Percentiles rank a stretch among this genome's conserved stretches.
Conservation (phyloP, 192 early-diverging fungal species). For the Obelidium mucronatum region DNA sequence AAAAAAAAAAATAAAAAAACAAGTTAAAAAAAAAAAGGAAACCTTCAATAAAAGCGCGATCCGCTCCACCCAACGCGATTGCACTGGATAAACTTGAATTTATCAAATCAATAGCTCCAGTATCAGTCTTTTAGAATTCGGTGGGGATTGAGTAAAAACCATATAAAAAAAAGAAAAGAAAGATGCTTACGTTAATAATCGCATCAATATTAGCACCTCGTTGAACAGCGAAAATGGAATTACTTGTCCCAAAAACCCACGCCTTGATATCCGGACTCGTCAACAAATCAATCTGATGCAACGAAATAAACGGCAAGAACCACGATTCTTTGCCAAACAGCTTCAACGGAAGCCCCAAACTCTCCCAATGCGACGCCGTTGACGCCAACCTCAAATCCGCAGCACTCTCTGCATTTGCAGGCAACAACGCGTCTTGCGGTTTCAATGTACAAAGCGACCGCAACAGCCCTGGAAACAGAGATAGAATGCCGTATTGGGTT, state of each 20-base stretch:
- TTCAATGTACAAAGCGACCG: constrained; percentile 12
- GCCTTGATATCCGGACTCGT: constrained; percentile 15
- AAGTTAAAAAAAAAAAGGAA: not conserved
- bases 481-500: constrained; percentile 23
- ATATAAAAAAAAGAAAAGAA: not conserved
- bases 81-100: constrained; percentile 1
- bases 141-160: not conserved
- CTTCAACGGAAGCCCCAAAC: constrained; percentile 18
- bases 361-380: not conserved
- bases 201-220: constrained; percentile 26
- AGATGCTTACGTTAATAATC: constrained; percentile 15
- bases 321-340: not conserved
- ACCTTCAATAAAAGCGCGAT: constrained; percentile 38
- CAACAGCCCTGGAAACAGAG: constrained; percentile 26
- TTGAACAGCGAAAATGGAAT: constrained; percentile 29
- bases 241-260: constrained; percentile 26
- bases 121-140: constrained; percentile 34
- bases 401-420: not conserved
- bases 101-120: constrained; percentile 25
- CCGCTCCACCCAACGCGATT: not conserved
- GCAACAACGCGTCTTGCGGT: constrained; percentile 2
- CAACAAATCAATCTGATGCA: constrained; percentile 30
- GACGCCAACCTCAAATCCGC: not conserved
- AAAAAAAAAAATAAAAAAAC: not conserved
- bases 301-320: constrained; percentile 28